These are phyloP conservation scores for Suillus brevipes DNA, from an alignment of 768 basidiomycete species.

Conservation along the genomic window DNA sequence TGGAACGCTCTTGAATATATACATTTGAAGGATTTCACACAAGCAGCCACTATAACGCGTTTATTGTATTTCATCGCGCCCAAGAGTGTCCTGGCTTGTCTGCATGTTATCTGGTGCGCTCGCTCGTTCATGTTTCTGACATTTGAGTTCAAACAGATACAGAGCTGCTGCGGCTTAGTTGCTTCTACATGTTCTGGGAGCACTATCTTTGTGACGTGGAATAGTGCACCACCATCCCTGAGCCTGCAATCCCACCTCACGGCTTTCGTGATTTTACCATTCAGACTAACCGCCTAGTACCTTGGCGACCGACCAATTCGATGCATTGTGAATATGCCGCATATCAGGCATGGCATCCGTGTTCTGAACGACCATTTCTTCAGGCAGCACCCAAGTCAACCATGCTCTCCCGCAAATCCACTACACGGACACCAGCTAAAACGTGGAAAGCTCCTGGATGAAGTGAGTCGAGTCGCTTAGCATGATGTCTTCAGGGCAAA, in stretches of 20 bases:
- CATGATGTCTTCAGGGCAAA: neutral
- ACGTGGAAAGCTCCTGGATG: neutral
- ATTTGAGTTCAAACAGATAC: neutral
- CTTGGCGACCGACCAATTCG: too few species aligned
- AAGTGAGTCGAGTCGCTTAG: neutral
- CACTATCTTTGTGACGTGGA: neutral
- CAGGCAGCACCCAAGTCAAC: neutral
- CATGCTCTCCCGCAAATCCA: neutral
- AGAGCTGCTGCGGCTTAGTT: neutral
- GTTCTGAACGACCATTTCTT: neutral
- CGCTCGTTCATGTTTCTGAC: neutral
- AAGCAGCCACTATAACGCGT: neutral
- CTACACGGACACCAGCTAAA: neutral
- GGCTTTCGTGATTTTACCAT: neutral
- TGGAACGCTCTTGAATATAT: neutral
- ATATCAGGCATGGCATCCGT: too few species aligned
- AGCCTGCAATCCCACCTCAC: neutral
- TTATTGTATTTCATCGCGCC: neutral
- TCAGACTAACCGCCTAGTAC: neutral
- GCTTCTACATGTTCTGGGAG: neutral
- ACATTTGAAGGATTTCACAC: neutral
- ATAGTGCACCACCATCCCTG: neutral
- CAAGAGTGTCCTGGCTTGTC: neutral
- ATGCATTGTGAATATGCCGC: too few species aligned
- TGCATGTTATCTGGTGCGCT: neutral